Evolutionary conservation across 306 rosid genomes (phyloP).

Genomic region (cucumber (Cucumis sativus)): DNA sequence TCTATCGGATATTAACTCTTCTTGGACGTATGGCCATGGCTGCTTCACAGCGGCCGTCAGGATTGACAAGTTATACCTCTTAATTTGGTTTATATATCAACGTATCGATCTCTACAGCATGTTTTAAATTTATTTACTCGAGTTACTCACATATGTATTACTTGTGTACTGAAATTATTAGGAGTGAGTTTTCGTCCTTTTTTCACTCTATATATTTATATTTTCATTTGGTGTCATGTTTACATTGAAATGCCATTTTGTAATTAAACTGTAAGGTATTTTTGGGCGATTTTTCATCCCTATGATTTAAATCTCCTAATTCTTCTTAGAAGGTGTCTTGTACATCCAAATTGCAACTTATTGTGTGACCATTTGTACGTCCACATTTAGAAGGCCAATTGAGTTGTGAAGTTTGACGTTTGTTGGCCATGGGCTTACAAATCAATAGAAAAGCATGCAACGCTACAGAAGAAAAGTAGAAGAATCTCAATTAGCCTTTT

Average conservation of each 20-base stretch:
- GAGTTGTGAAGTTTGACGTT: no score
- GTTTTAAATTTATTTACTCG: neutral
- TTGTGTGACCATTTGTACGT: no score
- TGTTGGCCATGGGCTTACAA: no score
- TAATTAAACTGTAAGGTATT: neutral
- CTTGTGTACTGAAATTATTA: neutral
- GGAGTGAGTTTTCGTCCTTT: neutral
- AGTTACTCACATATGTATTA: neutral
- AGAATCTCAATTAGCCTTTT: no score
- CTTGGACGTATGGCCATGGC: neutral
- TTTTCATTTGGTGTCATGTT: neutral
- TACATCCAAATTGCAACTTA: no score
- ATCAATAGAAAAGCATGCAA: no score
- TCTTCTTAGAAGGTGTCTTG: no score
- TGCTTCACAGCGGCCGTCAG: neutral
- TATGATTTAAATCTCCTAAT: no score
- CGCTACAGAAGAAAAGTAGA: no score
- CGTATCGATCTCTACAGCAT: neutral
- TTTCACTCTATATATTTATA: neutral
- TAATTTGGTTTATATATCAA: no score
- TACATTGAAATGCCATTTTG: neutral
- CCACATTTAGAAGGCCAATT: no score
- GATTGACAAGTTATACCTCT: neutral
- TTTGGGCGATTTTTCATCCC: no score
- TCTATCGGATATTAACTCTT: neutral